phyloP scores from a whole-genome alignment of 2,329 filamentous ascomycete genomes.

The Beauveria varroae region DNA sequence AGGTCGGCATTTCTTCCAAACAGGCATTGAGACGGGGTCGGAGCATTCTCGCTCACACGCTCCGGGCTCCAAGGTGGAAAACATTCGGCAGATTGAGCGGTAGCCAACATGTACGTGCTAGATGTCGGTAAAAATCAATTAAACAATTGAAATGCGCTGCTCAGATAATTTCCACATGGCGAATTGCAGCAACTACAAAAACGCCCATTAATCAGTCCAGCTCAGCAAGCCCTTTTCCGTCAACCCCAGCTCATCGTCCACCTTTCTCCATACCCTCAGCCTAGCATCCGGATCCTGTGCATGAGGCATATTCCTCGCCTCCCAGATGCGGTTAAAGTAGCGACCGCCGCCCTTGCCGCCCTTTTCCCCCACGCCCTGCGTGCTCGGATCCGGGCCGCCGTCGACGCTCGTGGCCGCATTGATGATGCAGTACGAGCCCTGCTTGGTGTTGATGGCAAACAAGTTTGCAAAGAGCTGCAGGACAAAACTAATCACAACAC shows the following conservation, averaged over 20 bases:
- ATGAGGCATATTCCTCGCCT: slow-evolving; percentile 10
- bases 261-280: slow-evolving; percentile 11
- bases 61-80: too few relatives aligned
- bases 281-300: slow-evolving; percentile 5
- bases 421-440: slow-evolving; percentile 12
- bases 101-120: too few relatives aligned
- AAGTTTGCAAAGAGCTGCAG: slow-evolving; percentile 4
- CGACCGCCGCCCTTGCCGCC: slow-evolving; percentile 10
- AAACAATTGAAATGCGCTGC: neutral
- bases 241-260: slow-evolving; percentile 11
- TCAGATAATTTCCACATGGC: neutral
- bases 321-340: slow-evolving; percentile 14
- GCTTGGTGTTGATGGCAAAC: slow-evolving; percentile 7
- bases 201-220: slow-evolving; percentile 5
- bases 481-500: neutral
- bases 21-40: too few relatives aligned
- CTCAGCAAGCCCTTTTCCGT: slow-evolving; percentile 9
- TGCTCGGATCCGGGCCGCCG: slow-evolving; percentile 4
- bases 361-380: slow-evolving; percentile 6
- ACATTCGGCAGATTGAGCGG: too few relatives aligned
- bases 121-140: too few relatives aligned
- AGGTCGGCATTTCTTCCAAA: too few relatives aligned
- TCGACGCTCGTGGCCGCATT: slow-evolving; percentile 9
- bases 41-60: too few relatives aligned
- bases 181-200: too few relatives aligned